Evolutionary conservation across 2,329 filamentous ascomycete genomes (phyloP).

Genomic region (Tolypocladium tropicale): DNA sequence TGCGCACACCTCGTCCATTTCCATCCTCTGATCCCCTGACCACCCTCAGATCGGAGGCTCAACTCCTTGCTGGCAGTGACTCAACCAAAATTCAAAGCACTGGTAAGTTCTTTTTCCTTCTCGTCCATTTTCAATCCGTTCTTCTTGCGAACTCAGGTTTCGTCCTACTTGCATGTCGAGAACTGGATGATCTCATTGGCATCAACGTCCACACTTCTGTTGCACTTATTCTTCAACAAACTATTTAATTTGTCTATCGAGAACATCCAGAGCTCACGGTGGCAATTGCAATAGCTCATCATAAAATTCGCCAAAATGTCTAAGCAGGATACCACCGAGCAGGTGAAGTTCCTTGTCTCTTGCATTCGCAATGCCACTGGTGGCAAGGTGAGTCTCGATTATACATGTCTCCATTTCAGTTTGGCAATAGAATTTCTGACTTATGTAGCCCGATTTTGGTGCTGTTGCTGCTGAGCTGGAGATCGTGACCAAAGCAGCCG

Average conservation of each 20-base stretch:
- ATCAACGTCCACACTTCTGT: background rate
- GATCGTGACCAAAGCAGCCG: constrained; percentile 56
- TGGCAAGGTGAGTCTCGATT: constrained; percentile 40
- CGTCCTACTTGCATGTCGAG: too few relatives aligned
- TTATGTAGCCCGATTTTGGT: constrained; percentile 49
- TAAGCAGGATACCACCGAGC: constrained; percentile 37
- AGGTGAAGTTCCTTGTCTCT: constrained; percentile 55
- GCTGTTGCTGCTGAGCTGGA: constrained; percentile 53
- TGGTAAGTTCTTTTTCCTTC: background rate
- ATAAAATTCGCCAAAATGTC: constrained; percentile 20
- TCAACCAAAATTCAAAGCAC: too few relatives aligned
- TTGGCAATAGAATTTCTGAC: constrained; percentile 4
- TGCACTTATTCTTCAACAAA: too few relatives aligned
- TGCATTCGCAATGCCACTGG: constrained; percentile 52
- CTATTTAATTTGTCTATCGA: background rate
- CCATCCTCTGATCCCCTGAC: too few relatives aligned
- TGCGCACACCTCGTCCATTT: background rate
- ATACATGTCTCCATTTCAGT: background rate
- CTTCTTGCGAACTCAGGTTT: background rate
- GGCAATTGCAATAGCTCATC: background rate
- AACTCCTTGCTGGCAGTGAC: too few relatives aligned
- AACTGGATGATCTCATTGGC: too few relatives aligned
- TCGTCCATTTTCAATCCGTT: background rate
- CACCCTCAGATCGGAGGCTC: too few relatives aligned
- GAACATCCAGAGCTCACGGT: background rate